Conservation (phyloP, 345 rosid genomes). For the Kernera saxatilis region DNA sequence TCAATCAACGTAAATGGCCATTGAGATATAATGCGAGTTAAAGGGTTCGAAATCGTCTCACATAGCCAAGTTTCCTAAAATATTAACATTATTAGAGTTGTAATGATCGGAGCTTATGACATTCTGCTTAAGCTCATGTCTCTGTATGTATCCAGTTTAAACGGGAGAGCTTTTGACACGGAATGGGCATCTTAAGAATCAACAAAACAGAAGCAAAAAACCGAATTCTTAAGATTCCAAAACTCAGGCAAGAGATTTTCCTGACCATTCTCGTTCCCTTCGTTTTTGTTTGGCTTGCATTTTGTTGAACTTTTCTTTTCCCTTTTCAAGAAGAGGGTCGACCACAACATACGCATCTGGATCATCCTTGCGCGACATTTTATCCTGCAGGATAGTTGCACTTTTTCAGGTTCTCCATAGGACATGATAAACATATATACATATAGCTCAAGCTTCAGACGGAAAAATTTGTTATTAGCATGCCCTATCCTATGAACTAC, state of each 20-base stretch:
- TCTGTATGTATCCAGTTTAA: slow-evolving; percentile 4
- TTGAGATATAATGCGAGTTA: neutral
- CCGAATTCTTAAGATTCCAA: neutral
- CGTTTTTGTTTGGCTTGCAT: slow-evolving; percentile 91
- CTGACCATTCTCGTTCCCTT: slow-evolving; percentile 86
- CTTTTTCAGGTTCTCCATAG: neutral
- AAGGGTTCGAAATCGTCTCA: neutral
- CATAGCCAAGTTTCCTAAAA: neutral
- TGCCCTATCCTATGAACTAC: neutral
- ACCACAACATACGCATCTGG: slow-evolving; percentile 78
- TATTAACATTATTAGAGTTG: neutral
- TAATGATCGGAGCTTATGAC: neutral
- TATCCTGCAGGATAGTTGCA: slow-evolving; percentile 44
- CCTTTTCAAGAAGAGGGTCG: slow-evolving; percentile 92
- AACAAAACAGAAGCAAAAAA: neutral
- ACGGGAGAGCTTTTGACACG: neutral
- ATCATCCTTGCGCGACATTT: slow-evolving; percentile 79
- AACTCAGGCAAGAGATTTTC: slow-evolving; percentile 74
- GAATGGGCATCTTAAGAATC: neutral
- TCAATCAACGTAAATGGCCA: too few relatives aligned
- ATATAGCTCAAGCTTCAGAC: neutral
- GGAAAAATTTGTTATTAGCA: neutral
- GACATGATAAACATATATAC: neutral
- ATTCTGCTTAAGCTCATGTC: neutral
- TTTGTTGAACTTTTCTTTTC: slow-evolving; percentile 89